Conservation (phyloP, 805 yeast species). For the Saturnispora kantuleensis region DNA sequence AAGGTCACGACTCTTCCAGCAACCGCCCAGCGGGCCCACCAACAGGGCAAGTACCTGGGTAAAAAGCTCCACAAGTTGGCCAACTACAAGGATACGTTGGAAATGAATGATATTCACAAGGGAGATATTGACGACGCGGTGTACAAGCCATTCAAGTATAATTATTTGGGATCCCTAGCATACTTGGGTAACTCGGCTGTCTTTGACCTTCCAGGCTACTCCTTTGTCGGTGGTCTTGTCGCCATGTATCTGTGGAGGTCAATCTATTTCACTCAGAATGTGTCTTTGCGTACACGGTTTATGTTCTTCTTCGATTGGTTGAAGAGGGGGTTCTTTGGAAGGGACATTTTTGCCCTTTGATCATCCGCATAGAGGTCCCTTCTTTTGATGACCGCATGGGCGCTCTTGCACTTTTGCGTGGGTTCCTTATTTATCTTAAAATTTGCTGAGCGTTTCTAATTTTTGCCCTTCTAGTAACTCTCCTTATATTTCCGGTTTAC, state of each 20-base stretch:
- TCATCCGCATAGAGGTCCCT: not conserved
- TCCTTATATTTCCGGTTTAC: not conserved
- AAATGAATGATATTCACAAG: constrained; percentile 33
- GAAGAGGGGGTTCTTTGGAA: constrained; percentile 79
- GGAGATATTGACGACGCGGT: constrained; percentile 30
- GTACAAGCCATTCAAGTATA: constrained; percentile 60
- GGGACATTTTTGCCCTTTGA: constrained; percentile 39
- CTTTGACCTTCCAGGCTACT: constrained; percentile 76
- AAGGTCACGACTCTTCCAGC: constrained; percentile 78
- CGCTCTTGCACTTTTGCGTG: not conserved
- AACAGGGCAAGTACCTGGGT: constrained; percentile 80
- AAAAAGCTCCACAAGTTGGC: constrained; percentile 54
- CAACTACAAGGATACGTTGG: constrained; percentile 41
- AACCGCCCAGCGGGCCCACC: constrained; percentile 96
- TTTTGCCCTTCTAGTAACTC: not conserved
- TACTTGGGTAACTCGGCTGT: constrained; percentile 94
- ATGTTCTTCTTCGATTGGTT: constrained; percentile 83
- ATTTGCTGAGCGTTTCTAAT: not conserved
- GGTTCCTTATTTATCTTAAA: not conserved
- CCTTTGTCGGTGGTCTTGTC: constrained; percentile 69
- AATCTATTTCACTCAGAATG: constrained; percentile 86
- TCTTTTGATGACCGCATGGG: constrained; percentile 2
- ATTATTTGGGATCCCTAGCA: constrained; percentile 87
- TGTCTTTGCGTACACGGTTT: constrained; percentile 78
- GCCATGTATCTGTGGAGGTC: constrained; percentile 94